Evolutionary conservation across 805 yeast genomes (phyloP).

Genomic region (Teunomyces stri): DNA sequence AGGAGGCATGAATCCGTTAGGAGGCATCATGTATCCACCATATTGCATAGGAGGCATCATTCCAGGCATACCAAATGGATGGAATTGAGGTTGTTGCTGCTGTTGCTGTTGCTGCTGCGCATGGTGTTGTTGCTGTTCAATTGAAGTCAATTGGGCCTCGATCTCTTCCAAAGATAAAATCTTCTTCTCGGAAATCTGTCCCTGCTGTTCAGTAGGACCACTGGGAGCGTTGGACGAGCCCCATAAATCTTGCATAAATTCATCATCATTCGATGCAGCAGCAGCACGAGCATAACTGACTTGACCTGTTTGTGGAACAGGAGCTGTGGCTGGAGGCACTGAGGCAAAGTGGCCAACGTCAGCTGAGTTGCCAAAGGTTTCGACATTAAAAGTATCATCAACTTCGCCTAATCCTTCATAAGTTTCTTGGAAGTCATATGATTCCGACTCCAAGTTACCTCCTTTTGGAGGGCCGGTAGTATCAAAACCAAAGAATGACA

Average conservation of each 20-base stretch:
- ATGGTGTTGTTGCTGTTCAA: slow-evolving; percentile 30
- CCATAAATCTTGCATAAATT: slow-evolving; percentile 46
- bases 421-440: slow-evolving; percentile 78
- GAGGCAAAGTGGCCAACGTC: slow-evolving; percentile 40
- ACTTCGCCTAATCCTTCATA: slow-evolving; percentile 78
- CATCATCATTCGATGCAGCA: slow-evolving; percentile 41
- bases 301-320: slow-evolving; percentile 24
- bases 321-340: slow-evolving; percentile 7
- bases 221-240: slow-evolving; percentile 34
- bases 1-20: slow-evolving; percentile 35
- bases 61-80: slow-evolving; percentile 35
- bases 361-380: slow-evolving; percentile 64
- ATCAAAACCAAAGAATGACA: slow-evolving; percentile 72
- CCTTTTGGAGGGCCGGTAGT: slow-evolving; percentile 40
- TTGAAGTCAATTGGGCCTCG: slow-evolving; percentile 69
- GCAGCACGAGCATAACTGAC: slow-evolving; percentile 44
- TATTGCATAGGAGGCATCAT: slow-evolving; percentile 31
- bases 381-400: slow-evolving; percentile 78
- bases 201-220: slow-evolving; percentile 29
- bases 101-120: slow-evolving; percentile 18
- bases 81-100: slow-evolving; percentile 33
- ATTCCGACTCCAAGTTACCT: slow-evolving; percentile 9
- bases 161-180: slow-evolving; percentile 77
- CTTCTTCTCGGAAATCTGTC: slow-evolving; percentile 40
- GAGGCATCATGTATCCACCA: slow-evolving; percentile 43